These are phyloP conservation scores for Huiozyma naganishii DNA, from an alignment of 805 yeast species.

Conservation along the genomic window DNA sequence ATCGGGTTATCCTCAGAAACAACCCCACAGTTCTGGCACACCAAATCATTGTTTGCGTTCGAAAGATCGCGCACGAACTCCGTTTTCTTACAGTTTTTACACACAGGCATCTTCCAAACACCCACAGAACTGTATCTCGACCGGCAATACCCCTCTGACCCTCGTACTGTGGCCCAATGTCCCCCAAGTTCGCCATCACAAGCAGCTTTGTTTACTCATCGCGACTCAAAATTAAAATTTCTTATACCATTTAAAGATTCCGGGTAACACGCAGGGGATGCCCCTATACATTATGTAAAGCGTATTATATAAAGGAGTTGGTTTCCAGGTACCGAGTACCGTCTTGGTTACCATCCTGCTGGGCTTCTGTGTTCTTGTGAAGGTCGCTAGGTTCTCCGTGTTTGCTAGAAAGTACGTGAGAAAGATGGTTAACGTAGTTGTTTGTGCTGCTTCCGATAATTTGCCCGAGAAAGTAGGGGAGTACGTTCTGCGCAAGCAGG, in stretches of 20 bases:
- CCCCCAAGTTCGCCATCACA: background rate
- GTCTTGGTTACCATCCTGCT: too few species aligned
- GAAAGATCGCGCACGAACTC: slow-evolving; percentile 41
- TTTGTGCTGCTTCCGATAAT: slow-evolving; percentile 41
- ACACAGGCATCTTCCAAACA: slow-evolving; percentile 14
- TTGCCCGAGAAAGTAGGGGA: slow-evolving; percentile 61
- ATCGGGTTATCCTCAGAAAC: slow-evolving; percentile 89
- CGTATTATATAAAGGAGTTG: too few species aligned
- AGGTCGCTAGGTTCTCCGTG: too few species aligned
- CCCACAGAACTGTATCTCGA: background rate
- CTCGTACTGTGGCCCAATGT: too few species aligned
- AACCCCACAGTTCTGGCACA: slow-evolving; percentile 75
- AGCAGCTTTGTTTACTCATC: background rate
- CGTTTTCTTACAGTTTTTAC: slow-evolving; percentile 44
- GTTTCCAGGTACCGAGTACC: too few species aligned
- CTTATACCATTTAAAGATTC: too few species aligned
- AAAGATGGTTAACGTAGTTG: slow-evolving; percentile 28
- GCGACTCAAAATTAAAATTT: too few species aligned
- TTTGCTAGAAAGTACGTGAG: too few species aligned
- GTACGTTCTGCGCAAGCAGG: slow-evolving; percentile 51
- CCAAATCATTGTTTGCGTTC: slow-evolving; percentile 61
- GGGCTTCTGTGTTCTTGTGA: too few species aligned
- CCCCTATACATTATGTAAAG: too few species aligned
- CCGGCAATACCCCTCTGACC: too few species aligned
- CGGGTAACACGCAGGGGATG: too few species aligned